These are phyloP conservation scores for Plasmodium knowlesi DNA, from an alignment of 169 alveolate genomes.

Conservation along the genomic window DNA sequence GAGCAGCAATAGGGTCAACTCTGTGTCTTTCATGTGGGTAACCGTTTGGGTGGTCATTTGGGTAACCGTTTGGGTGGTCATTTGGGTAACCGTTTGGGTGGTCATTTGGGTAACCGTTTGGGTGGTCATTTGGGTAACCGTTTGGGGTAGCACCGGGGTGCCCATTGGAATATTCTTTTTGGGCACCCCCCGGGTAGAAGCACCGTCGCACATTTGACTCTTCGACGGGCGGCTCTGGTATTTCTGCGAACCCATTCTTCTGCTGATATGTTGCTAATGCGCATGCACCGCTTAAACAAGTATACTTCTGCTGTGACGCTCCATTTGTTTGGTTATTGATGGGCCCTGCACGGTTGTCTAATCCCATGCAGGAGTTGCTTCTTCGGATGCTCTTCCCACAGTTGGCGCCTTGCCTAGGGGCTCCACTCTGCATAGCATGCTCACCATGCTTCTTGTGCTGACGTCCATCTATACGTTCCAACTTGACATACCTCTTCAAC, in stretches of 20 bases:
- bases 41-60: neutral
- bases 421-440: neutral
- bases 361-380: neutral
- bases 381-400: neutral
- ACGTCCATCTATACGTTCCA: neutral
- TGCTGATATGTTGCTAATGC: neutral
- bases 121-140: too few species aligned
- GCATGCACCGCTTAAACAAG: neutral
- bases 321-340: neutral
- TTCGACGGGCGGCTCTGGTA: neutral
- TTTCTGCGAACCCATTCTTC: neutral
- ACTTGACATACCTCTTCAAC: slow-evolving; percentile 36
- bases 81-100: too few species aligned
- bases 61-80: too few species aligned
- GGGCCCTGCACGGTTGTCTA: neutral
- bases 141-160: neutral
- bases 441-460: neutral
- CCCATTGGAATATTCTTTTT: too few species aligned
- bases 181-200: too few species aligned
- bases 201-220: too few species aligned
- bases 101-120: too few species aligned
- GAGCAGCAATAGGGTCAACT: neutral
- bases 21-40: neutral
- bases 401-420: neutral
- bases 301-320: neutral